These are phyloP conservation scores for Trametes cinnabarina DNA, from an alignment of 768 basidiomycete species.

Conservation along the genomic window DNA sequence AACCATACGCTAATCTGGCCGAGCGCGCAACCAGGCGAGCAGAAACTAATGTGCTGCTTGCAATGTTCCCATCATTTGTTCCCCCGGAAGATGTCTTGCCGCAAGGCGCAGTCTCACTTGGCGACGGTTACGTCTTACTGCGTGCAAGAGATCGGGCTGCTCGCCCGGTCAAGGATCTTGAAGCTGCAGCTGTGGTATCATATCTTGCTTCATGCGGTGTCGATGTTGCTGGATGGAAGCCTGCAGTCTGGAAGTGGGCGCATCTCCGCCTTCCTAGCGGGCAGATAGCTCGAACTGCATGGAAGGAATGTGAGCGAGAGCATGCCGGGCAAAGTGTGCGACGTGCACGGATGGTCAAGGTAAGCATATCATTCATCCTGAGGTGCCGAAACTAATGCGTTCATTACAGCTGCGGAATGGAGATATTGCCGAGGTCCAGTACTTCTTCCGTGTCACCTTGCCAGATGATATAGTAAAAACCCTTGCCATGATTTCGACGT, in stretches of 20 bases:
- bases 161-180: neutral
- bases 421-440: neutral
- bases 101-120: neutral
- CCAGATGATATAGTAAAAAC: neutral
- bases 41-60: neutral
- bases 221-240: neutral
- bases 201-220: neutral
- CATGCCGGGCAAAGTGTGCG: neutral
- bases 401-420: neutral
- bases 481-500: neutral
- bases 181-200: neutral
- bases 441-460: neutral
- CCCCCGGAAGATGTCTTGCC: neutral
- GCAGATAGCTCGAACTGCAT: constrained; percentile 9
- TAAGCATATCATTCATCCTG: neutral
- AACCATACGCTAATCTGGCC: constrained; percentile 23
- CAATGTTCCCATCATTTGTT: neutral
- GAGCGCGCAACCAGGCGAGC: neutral
- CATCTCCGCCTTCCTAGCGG: constrained; percentile 28
- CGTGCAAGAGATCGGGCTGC: neutral
- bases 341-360: constrained; percentile 11
- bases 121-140: neutral
- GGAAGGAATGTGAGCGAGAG: neutral
- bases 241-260: constrained; percentile 13
- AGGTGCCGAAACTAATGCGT: too few relatives aligned